Evolutionary conservation across 768 basidiomycete genomes (phyloP).

Genomic region (Boletellus ananiceps): DNA sequence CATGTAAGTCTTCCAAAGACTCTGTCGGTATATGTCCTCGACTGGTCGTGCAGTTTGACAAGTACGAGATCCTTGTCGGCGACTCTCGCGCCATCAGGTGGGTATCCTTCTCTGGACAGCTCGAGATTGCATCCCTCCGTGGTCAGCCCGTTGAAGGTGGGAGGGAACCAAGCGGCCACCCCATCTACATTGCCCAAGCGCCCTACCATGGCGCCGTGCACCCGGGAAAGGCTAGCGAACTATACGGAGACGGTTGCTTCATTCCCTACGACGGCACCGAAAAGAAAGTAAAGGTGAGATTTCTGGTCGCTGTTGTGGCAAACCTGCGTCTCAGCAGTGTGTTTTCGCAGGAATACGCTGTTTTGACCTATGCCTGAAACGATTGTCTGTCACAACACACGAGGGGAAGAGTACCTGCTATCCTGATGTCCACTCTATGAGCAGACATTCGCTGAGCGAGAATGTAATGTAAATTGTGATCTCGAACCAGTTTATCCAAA

Average conservation of each 20-base stretch:
- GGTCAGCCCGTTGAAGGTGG: constrained; percentile 64
- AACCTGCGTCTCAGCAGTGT: neutral
- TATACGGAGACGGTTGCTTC: constrained; percentile 50
- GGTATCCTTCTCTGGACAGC: constrained; percentile 45
- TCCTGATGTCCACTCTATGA: neutral
- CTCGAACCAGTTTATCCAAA: neutral
- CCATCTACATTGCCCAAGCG: constrained; percentile 59
- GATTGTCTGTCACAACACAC: neutral
- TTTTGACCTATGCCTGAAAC: constrained; percentile 4
- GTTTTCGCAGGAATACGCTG: constrained; percentile 4
- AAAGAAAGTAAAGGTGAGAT: constrained; percentile 45
- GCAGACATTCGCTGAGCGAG: neutral
- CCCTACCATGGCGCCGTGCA: constrained; percentile 46
- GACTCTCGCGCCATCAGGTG: constrained; percentile 53
- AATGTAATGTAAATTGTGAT: neutral
- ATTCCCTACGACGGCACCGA: constrained; percentile 52
- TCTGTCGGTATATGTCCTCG: neutral
- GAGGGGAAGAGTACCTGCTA: neutral
- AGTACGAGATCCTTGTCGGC: constrained; percentile 70
- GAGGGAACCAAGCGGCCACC: constrained; percentile 54
- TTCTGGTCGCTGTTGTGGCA: neutral
- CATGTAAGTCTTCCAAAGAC: constrained; percentile 39
- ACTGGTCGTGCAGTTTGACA: constrained; percentile 42
- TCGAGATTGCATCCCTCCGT: constrained; percentile 43
- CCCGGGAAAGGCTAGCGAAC: constrained; percentile 60